Evolutionary conservation across 371 early-diverging fungal genomes (phyloP).

Genomic region (Mortierella sp.): DNA sequence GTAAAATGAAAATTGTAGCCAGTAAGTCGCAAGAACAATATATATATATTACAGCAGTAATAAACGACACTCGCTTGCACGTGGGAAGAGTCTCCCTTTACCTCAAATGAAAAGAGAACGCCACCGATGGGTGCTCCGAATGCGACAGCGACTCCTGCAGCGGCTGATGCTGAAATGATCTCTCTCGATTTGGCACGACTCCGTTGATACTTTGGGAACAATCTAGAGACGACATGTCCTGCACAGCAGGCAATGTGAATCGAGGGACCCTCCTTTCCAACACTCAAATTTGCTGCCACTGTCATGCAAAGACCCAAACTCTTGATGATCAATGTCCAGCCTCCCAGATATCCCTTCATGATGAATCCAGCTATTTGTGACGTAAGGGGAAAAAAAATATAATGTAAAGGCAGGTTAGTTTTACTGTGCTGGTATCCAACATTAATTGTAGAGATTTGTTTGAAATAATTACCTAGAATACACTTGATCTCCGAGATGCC

Average conservation of each 20-base stretch:
- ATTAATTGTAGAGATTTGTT: background rate
- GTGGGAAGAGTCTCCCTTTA: background rate
- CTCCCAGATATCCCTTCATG: slow-evolving; percentile 89
- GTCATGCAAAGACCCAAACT: slow-evolving; percentile 86
- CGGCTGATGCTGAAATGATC: slow-evolving; percentile 87
- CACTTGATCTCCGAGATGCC: slow-evolving; percentile 97
- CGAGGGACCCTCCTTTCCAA: slow-evolving; percentile 97
- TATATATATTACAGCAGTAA: too few relatives aligned
- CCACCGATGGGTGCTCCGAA: slow-evolving; percentile 97
- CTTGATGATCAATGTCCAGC: slow-evolving; percentile 89
- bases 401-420: slow-evolving; percentile 5
- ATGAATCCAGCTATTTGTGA: slow-evolving; percentile 81
- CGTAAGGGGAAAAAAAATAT: slow-evolving; percentile 3
- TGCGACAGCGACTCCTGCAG: slow-evolving; percentile 94
- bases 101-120: slow-evolving; percentile 85
- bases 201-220: slow-evolving; percentile 85
- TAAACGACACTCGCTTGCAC: background rate
- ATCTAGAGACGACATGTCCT: slow-evolving; percentile 85
- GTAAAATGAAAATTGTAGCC: background rate
- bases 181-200: slow-evolving; percentile 90
- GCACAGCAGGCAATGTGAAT: slow-evolving; percentile 94
- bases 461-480: slow-evolving; percentile 74
- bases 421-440: background rate
- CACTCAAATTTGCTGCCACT: slow-evolving; percentile 85
- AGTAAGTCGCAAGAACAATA: background rate